Evolutionary conservation across 2,329 filamentous ascomycete genomes (phyloP).

Genomic region (Sclerotinia minor): DNA sequence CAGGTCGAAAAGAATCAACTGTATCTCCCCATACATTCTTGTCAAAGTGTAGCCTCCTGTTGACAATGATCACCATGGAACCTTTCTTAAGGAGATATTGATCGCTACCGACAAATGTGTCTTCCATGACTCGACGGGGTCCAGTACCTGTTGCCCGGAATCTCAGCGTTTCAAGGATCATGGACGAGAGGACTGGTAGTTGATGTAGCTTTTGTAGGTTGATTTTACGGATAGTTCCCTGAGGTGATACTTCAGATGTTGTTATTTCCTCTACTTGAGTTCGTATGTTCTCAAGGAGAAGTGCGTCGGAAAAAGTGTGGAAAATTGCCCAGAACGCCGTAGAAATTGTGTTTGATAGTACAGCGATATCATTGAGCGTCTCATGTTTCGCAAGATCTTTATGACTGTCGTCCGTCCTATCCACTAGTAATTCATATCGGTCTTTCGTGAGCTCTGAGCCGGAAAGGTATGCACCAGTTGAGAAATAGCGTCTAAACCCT

Average conservation of each 20-base stretch:
- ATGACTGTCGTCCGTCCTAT: not conserved
- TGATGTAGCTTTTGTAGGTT: constrained; percentile 8
- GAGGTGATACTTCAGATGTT: not conserved
- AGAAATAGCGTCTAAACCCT: constrained; percentile 7
- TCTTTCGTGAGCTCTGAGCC: constrained; percentile 12
- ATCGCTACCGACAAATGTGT: constrained; percentile 17
- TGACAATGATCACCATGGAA: constrained; percentile 16
- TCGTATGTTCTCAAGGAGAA: constrained; percentile 1
- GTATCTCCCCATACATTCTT: constrained; percentile 15
- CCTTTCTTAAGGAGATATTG: constrained; percentile 20
- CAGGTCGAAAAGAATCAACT: not conserved
- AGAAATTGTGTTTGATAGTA: constrained; percentile 14
- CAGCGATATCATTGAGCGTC: constrained; percentile 5
- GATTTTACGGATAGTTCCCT: constrained; percentile 4
- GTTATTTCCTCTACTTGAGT: constrained; percentile 11
- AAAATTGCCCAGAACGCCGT: constrained; percentile 17
- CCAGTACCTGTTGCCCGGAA: constrained; percentile 11
- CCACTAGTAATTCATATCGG: not conserved
- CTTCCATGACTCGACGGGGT: constrained; percentile 14
- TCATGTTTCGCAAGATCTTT: constrained; percentile 16
- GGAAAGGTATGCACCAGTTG: not conserved
- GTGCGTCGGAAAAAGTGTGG: constrained; percentile 7
- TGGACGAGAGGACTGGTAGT: not conserved
- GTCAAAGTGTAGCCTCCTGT: constrained; percentile 17
- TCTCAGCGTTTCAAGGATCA: constrained; percentile 9